Base-by-base conservation (phyloP, 371 early-diverging fungal species). In the Saksenaea vasiformis region DNA sequence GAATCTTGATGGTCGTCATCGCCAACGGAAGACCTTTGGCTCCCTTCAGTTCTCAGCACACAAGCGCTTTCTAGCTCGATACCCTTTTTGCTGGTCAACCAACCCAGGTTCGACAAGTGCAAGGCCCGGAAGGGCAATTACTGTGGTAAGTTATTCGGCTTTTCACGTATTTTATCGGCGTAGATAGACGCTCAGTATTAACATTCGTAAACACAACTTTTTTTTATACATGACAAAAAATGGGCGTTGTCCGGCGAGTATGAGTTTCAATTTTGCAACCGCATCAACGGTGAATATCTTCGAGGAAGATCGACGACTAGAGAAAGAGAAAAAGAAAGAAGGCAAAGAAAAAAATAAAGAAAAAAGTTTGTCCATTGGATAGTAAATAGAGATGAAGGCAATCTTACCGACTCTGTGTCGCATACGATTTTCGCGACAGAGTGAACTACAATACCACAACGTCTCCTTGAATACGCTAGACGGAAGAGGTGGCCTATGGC, bases 361-460 rank as follows among this genome's bases (percentile, higher is more conserved):
- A 35, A 56, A 15, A 36, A 34, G 24, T 57, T 31, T 44, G 31
- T 34, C 15, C 24, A 47, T 15, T 24, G 15, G 24, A 13, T 34
- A 19, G 43, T 51, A 24, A 22, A 24, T 47, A 35, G 38, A 27
- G 27, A 28, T 24, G 34, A 44, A 19, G 31, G 31, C 31, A 31
- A 31, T 59, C 47, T 68, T 68, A 54, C 64, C 60, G 51, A 71
- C 71, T 58, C 59, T 63, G 47, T 67, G 63, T 28, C 63, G 61
- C 24, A 41, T 65, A 1, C 63, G 59, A 60, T 68, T 72, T 38
- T 72, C 69, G 27, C 58, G 63, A 36, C 72, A 72, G n/a, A 58
- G 28, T 5, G 72, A 38, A 39, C 63, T 66, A 60, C 72, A 72
- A 56, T 54, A 71, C 71, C 71, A 71, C 26, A 34, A 61, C 35